Evolutionary conservation across 2,329 filamentous ascomycete species (phyloP), one percentile per base, ranked within the genome.

Genomic region (Trichoderma lentiforme): DNA sequence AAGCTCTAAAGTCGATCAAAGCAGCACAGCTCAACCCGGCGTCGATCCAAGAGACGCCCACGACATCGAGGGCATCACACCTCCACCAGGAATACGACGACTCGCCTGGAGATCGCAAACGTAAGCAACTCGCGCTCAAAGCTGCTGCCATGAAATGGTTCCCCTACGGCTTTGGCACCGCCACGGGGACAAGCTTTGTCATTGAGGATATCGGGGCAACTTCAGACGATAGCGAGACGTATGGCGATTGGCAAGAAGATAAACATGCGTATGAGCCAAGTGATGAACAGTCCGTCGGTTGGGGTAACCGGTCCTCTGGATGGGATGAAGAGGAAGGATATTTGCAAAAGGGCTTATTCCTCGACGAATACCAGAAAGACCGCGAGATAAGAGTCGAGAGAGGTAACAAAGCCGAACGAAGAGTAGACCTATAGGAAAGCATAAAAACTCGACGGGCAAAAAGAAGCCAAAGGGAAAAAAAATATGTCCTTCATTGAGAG

Each of bases 141-240:
- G 82, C 83, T 0, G 78, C 81, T 9, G 84, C 82, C 0, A 74
- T 81, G 43, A 86, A 86, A 76, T 85, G 80, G 76, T 85, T 85
- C 65, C 83, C 84, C 0, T 85, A 84, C 68, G 83, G 84, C 1
- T 86, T 80, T 74, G 84, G 85, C 0, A 81, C 83, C 2, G 82
- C 82, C 2, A 82, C 77, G 0, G 83, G 83, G 3, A 81, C 77
- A 0, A 80, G 72, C 14, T 84, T 86, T 72, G 82, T 84, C 4
- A 81, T 86, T 65, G 83, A 85, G 73, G 83, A 84, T 64, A 80
- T 86, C 32, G 83, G 80, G 1, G 83, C 84, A 51, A 75, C 82
- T 11, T 79, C 79, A 8, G 81, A 84, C 21, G 81, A 84, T 60
- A 82, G 84, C 57, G 82, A 84, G 73, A 80, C 82, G 32, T 83